A percentile compares a stretch with the other conserved stretches of the same genome.
phyloP scores from a whole-genome alignment of 108 stramenopile species.

The Cyclotella sp. region DNA sequence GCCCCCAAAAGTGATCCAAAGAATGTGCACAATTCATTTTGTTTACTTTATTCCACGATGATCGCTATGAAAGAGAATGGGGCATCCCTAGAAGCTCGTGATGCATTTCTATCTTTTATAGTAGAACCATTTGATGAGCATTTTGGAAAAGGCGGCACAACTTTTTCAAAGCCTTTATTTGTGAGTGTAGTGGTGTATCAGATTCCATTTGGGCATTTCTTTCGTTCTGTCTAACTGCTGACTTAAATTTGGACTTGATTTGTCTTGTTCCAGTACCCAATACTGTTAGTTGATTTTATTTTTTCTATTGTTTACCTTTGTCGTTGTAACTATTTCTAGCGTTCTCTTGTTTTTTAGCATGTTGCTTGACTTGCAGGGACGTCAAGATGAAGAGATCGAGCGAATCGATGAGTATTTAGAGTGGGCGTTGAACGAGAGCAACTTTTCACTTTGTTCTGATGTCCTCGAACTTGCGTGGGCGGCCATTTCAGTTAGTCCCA shows the following conservation, averaged over 20 bases:
- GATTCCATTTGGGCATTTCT: not conserved
- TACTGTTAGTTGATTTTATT: not conserved
- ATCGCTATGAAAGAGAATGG: slow-evolving; percentile 64
- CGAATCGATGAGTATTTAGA: slow-evolving; percentile 54
- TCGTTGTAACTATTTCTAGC: not conserved
- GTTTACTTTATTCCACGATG: slow-evolving; percentile 58
- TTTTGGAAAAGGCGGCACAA: slow-evolving; percentile 53
- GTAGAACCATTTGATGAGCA: slow-evolving; percentile 53
- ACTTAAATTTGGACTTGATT: not conserved
- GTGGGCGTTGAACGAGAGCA: slow-evolving; percentile 63
- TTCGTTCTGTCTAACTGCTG: not conserved
- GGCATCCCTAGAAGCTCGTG: slow-evolving; percentile 44
- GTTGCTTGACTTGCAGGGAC: slow-evolving; percentile 56
- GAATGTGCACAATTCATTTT: slow-evolving; percentile 63
- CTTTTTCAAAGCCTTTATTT: slow-evolving; percentile 58
- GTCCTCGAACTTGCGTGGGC: slow-evolving; percentile 35
- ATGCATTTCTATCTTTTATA: slow-evolving; percentile 50
- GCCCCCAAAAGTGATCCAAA: slow-evolving; percentile 64
- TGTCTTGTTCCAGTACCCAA: not conserved
- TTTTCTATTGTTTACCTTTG: not conserved
- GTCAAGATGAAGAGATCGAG: slow-evolving; percentile 29
- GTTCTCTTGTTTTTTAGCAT: slow-evolving; percentile 45
- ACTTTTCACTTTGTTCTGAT: slow-evolving; percentile 22
- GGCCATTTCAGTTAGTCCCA: slow-evolving; percentile 37
- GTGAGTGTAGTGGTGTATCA: not conserved